Conservation (phyloP, 2,329 filamentous ascomycete genomes). For the Nigrospora sphaerica region DNA sequence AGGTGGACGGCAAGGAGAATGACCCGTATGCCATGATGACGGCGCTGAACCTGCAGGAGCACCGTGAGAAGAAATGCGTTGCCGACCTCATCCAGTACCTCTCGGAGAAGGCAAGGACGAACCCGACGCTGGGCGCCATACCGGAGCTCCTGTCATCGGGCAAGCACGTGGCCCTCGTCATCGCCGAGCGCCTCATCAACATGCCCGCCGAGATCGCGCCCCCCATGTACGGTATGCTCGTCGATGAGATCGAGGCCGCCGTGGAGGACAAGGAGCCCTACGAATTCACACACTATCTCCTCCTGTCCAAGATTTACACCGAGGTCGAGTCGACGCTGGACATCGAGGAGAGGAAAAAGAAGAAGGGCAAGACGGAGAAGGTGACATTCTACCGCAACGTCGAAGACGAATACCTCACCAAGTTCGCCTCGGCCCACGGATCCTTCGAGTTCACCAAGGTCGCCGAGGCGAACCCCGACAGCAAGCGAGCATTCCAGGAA, state of each 20-base stretch:
- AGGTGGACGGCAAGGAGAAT: conserved; percentile 89
- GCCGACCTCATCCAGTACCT: conserved; percentile 68
- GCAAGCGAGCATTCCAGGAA: conserved; percentile 91
- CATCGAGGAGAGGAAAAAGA: conserved; percentile 57
- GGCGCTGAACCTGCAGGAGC: conserved; percentile 73
- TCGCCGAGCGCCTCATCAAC: conserved; percentile 94
- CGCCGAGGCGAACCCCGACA: conserved; percentile 76
- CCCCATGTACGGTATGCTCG: conserved; percentile 89
- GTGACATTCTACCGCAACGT: conserved; percentile 88
- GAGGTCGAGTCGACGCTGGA: conserved; percentile 81
- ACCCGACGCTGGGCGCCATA: conserved; percentile 48
- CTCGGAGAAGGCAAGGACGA: conserved; percentile 43
- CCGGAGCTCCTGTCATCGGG: conserved; percentile 47
- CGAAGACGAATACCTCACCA: conserved; percentile 85
- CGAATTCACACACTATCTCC: conserved; percentile 84
- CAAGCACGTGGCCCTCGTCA: conserved; percentile 69
- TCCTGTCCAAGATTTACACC: conserved; percentile 86
- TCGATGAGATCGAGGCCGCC: conserved; percentile 84
- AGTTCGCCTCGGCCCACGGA: conserved; percentile 62
- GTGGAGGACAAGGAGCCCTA: conserved; percentile 89
- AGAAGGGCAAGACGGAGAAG: conserved; percentile 56
- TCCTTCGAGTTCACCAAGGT: conserved; percentile 75
- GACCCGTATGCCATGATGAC: conserved; percentile 93
- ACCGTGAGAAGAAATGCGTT: conserved; percentile 68
- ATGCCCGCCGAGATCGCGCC: conserved; percentile 90